Base-by-base conservation (phyloP, 495 filamentous ascomycete species). In the Friedmanniomyces endolithicus region DNA sequence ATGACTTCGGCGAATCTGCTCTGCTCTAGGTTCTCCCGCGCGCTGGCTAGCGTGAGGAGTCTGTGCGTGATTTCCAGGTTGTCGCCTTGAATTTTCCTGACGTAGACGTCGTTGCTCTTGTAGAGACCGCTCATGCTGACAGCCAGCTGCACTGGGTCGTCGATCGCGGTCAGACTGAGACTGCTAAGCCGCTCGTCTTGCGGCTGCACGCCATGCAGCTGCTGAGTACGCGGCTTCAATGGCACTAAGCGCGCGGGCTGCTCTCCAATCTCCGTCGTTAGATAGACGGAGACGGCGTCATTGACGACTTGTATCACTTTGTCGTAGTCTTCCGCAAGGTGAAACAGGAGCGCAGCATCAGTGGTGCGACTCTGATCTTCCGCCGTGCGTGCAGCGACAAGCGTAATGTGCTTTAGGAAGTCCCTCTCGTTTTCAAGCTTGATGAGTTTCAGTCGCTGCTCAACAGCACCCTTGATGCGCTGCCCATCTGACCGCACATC, bases 261-360 rank as follows among this genome's bases (percentile, higher is more conserved):
- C 58, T 86, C 79, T 45, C 88, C 88, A 46, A 96, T 73, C 52
- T 94, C 86, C 11, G 88, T 73, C 16, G 85, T 79, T 55, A 95
- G 78, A 29, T 87, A 83, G 65, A 95, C 88, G 22, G 89, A 90
- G 25, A 97, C 73, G n/a, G 88, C 82, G 27, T 87, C 82, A 68
- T 90, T 95, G 58, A 95, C 79, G 59, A 95, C 90, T 40, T 78
- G 71, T 52, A 96, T 80, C 39, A 96, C 94, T 53, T 78, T 86
- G 61, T 97, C 88, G 65, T 94, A 97, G 63, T 99, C 88, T 62
- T 87, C 87, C 0, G 90, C 90, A 34, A 99, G 77, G 67, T 97
- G 90, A 64, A 92, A 96, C 37, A 99, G 72, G 45, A 99, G 75
- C 6, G 96, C 90, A 0, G 94, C 89, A 68, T 99, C 92, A 7